Percentiles rank a stretch among this genome's conserved stretches.
Evolutionary conservation across 768 basidiomycete species (phyloP).

Genomic region (Mycena belliarum): DNA sequence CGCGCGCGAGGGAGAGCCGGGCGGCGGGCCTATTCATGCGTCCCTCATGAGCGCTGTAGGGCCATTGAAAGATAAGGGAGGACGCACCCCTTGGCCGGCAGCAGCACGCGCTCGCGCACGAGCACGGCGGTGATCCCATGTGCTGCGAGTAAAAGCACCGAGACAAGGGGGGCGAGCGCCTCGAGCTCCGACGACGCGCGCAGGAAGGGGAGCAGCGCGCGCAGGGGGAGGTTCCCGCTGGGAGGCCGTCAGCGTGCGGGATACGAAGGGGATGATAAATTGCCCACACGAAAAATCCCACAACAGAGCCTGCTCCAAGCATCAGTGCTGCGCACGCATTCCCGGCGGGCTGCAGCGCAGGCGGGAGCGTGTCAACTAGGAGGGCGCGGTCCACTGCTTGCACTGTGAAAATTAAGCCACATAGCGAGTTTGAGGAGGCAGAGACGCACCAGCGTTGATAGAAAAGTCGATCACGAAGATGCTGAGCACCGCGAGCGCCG

Average conservation of each 20-base stretch:
- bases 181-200: constrained; percentile 74
- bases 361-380: constrained; percentile 81
- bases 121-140: constrained; percentile 63
- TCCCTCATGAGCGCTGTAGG: no score
- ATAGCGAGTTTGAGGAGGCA: no score
- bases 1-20: constrained; percentile 34
- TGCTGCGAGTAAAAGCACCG: constrained; percentile 62
- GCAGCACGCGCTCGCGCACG: constrained; percentile 74
- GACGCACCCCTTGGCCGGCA: constrained; percentile 29
- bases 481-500: constrained; percentile 36
- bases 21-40: constrained; percentile 21
- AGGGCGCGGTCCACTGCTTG: constrained; percentile 90
- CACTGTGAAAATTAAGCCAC: constrained; percentile 37
- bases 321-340: constrained; percentile 98
- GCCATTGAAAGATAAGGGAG: no score
- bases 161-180: constrained; percentile 76
- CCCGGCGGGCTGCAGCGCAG: constrained; percentile 73
- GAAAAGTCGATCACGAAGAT: constrained; percentile 68
- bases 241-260: neutral
- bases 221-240: constrained; percentile 85
- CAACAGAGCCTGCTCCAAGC: constrained; percentile 83
- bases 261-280: constrained; percentile 6
- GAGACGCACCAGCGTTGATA: constrained; percentile 40
- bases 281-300: constrained; percentile 85
- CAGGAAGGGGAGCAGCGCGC: constrained; percentile 66